These are phyloP conservation scores for Angophora floribunda DNA, from an alignment of 345 rosid species.

Conservation along the genomic window DNA sequence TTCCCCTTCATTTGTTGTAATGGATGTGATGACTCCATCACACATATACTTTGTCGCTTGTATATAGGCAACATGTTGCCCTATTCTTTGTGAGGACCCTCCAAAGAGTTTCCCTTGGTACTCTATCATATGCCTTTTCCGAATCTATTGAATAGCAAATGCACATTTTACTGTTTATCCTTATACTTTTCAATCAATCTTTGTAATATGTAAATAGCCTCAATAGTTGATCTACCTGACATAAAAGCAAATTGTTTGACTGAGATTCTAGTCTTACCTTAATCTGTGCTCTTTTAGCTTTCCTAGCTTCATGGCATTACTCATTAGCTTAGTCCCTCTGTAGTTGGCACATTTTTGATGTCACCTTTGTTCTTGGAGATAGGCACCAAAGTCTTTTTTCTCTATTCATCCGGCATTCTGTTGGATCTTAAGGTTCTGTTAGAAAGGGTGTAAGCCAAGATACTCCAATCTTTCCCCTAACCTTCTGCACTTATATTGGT, in stretches of 20 bases:
- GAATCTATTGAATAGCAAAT: background rate
- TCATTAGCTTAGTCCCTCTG: background rate
- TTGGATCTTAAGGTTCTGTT: background rate
- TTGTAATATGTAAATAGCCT: background rate
- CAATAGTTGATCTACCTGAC: background rate
- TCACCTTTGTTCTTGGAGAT: background rate
- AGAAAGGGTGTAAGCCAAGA: background rate
- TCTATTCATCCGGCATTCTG: background rate
- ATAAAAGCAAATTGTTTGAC: constrained; percentile 2
- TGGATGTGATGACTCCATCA: background rate
- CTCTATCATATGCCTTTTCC: background rate
- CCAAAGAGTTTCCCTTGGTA: background rate
- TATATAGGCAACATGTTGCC: background rate
- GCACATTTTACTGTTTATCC: background rate
- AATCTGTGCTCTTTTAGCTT: background rate
- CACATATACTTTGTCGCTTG: background rate
- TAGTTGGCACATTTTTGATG: background rate
- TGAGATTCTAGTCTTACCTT: background rate
- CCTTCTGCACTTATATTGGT: background rate
- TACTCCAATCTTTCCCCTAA: background rate
- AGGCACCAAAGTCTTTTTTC: background rate
- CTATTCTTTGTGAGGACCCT: background rate
- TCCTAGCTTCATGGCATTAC: background rate
- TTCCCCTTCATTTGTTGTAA: background rate
- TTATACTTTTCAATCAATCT: background rate